These are phyloP conservation scores for Alnus glutinosa DNA, from an alignment of 306 rosid species.

Conservation along the genomic window DNA sequence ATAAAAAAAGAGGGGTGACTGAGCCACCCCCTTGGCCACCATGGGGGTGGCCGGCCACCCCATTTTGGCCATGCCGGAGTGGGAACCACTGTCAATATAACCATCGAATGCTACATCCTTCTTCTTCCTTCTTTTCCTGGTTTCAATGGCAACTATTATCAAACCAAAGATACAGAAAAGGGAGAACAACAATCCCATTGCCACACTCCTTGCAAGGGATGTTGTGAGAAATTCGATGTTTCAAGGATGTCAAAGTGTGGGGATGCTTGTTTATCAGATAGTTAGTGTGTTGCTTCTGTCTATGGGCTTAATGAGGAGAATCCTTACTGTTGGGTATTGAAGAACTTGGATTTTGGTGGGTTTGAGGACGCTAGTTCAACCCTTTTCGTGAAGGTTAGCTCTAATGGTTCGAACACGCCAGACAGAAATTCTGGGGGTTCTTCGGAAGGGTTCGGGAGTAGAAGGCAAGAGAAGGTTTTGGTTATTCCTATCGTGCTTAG, in stretches of 20 bases:
- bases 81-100: too few relatives aligned
- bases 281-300: conserved; percentile 91
- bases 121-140: too few relatives aligned
- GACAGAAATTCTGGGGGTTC: conserved; percentile 45
- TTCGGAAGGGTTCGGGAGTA: conserved; percentile 43
- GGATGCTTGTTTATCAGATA: conserved; percentile 74
- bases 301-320: conserved; percentile 81
- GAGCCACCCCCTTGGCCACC: too few relatives aligned
- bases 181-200: too few relatives aligned
- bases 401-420: conserved; percentile 49
- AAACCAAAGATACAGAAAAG: too few relatives aligned
- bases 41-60: too few relatives aligned
- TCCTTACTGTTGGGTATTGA: conserved; percentile 83
- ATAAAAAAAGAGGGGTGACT: too few relatives aligned
- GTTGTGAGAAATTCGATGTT: conserved; percentile 30
- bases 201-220: too few relatives aligned
- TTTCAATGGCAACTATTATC: too few relatives aligned
- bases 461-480: conserved; percentile 51
- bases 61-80: too few relatives aligned
- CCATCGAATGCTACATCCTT: too few relatives aligned
- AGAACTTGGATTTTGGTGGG: conserved; percentile 85
- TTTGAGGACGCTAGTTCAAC: conserved; percentile 83
- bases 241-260: conserved; percentile 70
- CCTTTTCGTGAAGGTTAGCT: conserved; percentile 69
- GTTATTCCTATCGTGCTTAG: conserved; percentile 74